Conservation (phyloP, 805 yeast species). For the Candida lessepsii region DNA sequence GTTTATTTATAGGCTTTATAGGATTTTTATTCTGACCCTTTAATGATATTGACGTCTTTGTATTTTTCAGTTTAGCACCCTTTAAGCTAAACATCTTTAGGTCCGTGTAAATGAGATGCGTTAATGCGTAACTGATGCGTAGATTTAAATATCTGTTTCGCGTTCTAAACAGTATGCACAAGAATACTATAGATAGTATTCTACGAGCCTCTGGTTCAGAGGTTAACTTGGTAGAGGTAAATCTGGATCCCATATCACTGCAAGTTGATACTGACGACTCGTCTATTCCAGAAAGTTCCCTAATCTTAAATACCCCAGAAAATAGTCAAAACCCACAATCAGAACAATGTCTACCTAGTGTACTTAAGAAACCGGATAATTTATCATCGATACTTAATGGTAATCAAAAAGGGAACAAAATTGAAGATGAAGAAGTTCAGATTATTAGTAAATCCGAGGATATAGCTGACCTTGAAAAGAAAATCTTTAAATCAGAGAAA, state of each 20-base stretch:
- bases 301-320: background rate
- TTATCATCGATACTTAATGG: conserved; percentile 7
- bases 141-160: conserved; percentile 3
- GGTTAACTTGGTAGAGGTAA: background rate
- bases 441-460: background rate
- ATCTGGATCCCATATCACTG: background rate
- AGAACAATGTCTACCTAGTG: conserved; percentile 2
- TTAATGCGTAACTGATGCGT: too few relatives aligned
- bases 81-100: conserved; percentile 9
- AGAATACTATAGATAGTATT: conserved; percentile 11
- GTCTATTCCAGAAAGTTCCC: conserved; percentile 1
- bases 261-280: conserved; percentile 1
- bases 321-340: background rate
- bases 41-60: background rate
- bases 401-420: background rate
- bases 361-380: background rate
- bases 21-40: background rate
- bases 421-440: background rate
- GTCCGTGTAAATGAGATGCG: too few relatives aligned
- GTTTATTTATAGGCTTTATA: too few relatives aligned
- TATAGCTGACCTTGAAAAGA: conserved; percentile 8
- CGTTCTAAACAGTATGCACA: conserved; percentile 9
- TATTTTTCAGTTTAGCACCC: background rate
- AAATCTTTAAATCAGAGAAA: conserved; percentile 6
- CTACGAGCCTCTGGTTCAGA: conserved; percentile 9